Base-by-base conservation (phyloP, 1,284 basidiomycete genomes). In the Naganishia sp. region DNA sequence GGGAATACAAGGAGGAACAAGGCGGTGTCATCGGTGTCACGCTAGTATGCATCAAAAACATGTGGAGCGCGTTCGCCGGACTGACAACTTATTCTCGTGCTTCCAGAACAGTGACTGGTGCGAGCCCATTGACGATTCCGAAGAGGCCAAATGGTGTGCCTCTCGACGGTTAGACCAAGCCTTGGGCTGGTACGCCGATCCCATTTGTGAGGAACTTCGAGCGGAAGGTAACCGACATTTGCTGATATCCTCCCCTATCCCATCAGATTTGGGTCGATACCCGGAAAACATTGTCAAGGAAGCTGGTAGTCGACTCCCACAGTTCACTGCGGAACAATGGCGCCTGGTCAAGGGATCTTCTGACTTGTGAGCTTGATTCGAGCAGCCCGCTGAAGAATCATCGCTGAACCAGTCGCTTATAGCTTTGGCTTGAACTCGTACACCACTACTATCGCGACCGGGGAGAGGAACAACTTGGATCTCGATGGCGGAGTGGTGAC, bases 221-320 rank as follows among this genome's bases (percentile, higher is more conserved):
- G 33, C 11, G 3, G n/a, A 10, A 15, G 28, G 16, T 11, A 2
- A 15, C 13, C 7, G 42, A 4, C n/a, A 7, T 43, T 9, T 1
- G 28, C 55, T 66, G 54, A 66, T 23, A 1, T 33, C 39, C 53
- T 16, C 53, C 54, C n/a, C 23, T 28, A 16, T n/a, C 13, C 6
- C 43, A 74, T 86, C 89, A 68, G 89, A 88, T 77, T 85, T 87
- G 70, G 89, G 89, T 16, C 77, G 84, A 68, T 90, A 90, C 78
- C 88, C 89, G 25, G 78, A 78, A 15, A 86, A 84, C 69, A 83
- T 90, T 80, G 82, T 82, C 56, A 77, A 83, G 67, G 83, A 86
- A 74, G 80, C 88, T 42, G 86, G 86, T 36, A 84, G 85, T 67
- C 84, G 87, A 48, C 83, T 91, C 18, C 88, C 88, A 6, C 77